Percentiles rank a stretch among this genome's conserved stretches.
Conservation (phyloP, 2,329 filamentous ascomycete species). For the Neofusicoccum ribis region DNA sequence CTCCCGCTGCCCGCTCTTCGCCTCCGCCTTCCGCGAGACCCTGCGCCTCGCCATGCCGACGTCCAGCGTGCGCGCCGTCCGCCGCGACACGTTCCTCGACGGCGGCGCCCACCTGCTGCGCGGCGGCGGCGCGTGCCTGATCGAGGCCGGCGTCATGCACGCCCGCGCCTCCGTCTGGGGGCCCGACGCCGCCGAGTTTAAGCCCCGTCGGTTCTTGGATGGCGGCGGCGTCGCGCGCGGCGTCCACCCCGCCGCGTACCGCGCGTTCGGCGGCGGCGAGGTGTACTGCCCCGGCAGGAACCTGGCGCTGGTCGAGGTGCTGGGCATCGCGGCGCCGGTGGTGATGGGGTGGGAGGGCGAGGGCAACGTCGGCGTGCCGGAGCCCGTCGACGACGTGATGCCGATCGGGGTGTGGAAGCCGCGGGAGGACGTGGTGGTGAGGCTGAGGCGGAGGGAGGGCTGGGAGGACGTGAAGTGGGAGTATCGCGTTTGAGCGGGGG, state of each 20-base stretch:
- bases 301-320: too few species aligned
- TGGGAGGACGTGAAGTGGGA: conserved; percentile 7
- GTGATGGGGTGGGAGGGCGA: too few species aligned
- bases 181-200: too few species aligned
- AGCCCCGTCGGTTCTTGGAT: too few species aligned
- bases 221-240: too few species aligned
- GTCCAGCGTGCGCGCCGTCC: conserved; percentile 43
- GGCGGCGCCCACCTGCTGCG: conserved; percentile 52
- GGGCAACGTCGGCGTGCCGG: too few species aligned
- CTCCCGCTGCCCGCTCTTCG: conserved; percentile 44
- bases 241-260: too few species aligned
- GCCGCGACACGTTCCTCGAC: conserved; percentile 44
- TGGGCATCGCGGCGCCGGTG: too few species aligned
- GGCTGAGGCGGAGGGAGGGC: not conserved
- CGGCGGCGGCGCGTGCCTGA: conserved; percentile 35
- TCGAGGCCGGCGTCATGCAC: conserved; percentile 38
- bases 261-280: too few species aligned
- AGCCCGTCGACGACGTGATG: too few species aligned
- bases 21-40: conserved; percentile 49
- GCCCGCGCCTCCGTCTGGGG: not conserved
- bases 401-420: not conserved
- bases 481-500: not conserved
- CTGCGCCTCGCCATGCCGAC: conserved; percentile 45
- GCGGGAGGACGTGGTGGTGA: not conserved
- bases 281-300: too few species aligned